phyloP scores from a whole-genome alignment of 345 rosid species.

The Rhizophora apiculata region DNA sequence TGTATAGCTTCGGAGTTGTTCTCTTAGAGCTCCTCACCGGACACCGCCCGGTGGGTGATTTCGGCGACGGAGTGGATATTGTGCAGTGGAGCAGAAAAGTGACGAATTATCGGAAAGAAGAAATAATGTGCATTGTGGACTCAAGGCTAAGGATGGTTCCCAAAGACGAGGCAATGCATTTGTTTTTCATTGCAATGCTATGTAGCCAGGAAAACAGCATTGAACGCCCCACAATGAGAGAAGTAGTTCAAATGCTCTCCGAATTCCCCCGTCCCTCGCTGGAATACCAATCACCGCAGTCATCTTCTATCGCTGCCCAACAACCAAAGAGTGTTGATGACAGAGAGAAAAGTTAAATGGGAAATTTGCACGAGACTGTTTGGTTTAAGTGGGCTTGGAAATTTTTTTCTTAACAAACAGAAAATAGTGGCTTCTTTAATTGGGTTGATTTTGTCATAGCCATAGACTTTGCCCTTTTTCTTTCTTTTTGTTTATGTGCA shows the following conservation, averaged over 20 bases:
- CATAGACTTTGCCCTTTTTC: background rate
- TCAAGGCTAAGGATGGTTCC: slow-evolving; percentile 52
- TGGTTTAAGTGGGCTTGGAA: background rate
- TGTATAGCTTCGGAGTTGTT: slow-evolving; percentile 90
- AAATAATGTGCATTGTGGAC: slow-evolving; percentile 56
- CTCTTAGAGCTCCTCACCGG: slow-evolving; percentile 73
- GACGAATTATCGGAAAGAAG: slow-evolving; percentile 59
- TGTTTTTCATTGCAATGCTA: slow-evolving; percentile 79
- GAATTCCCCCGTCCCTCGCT: slow-evolving; percentile 16
- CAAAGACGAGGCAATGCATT: slow-evolving; percentile 63
- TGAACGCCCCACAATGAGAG: slow-evolving; percentile 93
- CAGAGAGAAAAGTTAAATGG: slow-evolving; percentile 15
- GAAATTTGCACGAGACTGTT: slow-evolving; percentile 23
- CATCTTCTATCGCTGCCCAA: background rate
- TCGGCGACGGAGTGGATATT: slow-evolving; percentile 85
- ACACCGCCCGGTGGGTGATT: slow-evolving; percentile 72
- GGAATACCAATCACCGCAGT: background rate
- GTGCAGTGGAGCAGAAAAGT: slow-evolving; percentile 77
- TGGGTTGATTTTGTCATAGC: slow-evolving; percentile 22
- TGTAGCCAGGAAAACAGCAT: slow-evolving; percentile 88
- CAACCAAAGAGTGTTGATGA: slow-evolving; percentile 18
- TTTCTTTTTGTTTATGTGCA: slow-evolving; percentile 15
- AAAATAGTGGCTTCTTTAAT: slow-evolving; percentile 6
- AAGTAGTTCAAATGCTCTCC: slow-evolving; percentile 86
- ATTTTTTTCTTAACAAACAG: background rate